A percentile compares a stretch with the other conserved stretches of the same genome.
phyloP scores from a whole-genome alignment of 2,329 filamentous ascomycete species.

The Balansia obtecta region DNA sequence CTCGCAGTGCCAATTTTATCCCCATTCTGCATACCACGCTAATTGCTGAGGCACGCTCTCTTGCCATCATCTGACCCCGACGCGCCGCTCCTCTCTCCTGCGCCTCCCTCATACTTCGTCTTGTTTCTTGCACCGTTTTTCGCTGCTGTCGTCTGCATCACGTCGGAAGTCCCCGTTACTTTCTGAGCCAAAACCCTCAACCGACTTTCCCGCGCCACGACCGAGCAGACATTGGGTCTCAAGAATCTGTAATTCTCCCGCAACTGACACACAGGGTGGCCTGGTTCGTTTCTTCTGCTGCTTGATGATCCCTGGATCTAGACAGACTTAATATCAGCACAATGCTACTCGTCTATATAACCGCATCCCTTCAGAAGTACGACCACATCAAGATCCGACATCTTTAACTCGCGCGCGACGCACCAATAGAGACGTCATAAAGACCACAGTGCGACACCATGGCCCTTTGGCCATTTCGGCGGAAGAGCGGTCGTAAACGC shows the following conservation, averaged over 20 bases:
- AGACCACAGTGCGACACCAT: slow-evolving; percentile 30
- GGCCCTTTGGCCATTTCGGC: slow-evolving; percentile 76
- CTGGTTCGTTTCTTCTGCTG: neutral
- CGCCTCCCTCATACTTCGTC: neutral
- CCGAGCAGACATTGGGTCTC: neutral
- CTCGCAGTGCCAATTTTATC: neutral
- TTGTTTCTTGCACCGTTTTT: neutral
- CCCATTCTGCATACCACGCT: neutral
- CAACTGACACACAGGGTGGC: neutral
- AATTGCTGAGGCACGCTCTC: neutral
- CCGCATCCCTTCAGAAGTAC: neutral
- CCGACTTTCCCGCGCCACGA: neutral
- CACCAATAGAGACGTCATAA: neutral
- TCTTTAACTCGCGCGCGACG: slow-evolving; percentile 1
- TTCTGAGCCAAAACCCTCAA: neutral
- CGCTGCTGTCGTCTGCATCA: neutral
- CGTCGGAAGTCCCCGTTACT: neutral
- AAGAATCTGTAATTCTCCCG: neutral
- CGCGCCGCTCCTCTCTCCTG: neutral
- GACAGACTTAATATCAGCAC: slow-evolving; percentile 1
- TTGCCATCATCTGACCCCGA: neutral
- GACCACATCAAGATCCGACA: neutral
- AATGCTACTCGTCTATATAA: slow-evolving; percentile 6
- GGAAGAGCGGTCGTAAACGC: slow-evolving; percentile 55
- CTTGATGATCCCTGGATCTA: slow-evolving; percentile 1